These are phyloP conservation scores for Venturia effusa DNA, from an alignment of 2,329 filamentous ascomycete species.

Conservation along the genomic window DNA sequence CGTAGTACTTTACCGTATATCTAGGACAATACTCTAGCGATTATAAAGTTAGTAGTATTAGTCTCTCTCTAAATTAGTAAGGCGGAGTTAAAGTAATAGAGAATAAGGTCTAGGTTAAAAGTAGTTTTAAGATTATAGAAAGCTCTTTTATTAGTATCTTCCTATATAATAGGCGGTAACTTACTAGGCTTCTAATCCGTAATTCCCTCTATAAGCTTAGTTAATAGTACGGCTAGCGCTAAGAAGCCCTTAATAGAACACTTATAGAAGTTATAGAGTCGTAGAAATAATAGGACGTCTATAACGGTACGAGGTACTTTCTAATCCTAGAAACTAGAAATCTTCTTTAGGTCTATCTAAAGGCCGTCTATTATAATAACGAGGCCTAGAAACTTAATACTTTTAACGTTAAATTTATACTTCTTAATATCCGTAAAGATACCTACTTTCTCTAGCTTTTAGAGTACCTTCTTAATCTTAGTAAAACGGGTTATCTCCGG, in stretches of 20 bases:
- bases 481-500: too few relatives aligned
- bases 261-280: constrained; percentile 22
- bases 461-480: constrained; percentile 9
- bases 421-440: constrained; percentile 16
- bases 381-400: too few relatives aligned
- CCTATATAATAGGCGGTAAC: not conserved
- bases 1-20: too few relatives aligned
- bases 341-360: constrained; percentile 16
- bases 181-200: not conserved
- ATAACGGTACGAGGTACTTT: constrained; percentile 12
- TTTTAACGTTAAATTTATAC: constrained; percentile 20
- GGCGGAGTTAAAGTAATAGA: constrained; percentile 15
- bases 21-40: too few relatives aligned
- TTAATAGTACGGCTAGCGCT: constrained; percentile 14
- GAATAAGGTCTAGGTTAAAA: constrained; percentile 15
- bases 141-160: not conserved
- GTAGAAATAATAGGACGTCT: constrained; percentile 17
- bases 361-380: constrained; percentile 17
- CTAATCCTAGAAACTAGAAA: constrained; percentile 16
- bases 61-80: constrained; percentile 14
- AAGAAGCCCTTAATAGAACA: constrained; percentile 18
- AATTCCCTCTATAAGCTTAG: constrained; percentile 11
- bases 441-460: not conserved
- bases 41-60: too few relatives aligned
- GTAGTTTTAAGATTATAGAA: constrained; percentile 12